Base-by-base conservation (phyloP, 2,329 filamentous ascomycete genomes). In the Camptophora hylomeconis region DNA sequence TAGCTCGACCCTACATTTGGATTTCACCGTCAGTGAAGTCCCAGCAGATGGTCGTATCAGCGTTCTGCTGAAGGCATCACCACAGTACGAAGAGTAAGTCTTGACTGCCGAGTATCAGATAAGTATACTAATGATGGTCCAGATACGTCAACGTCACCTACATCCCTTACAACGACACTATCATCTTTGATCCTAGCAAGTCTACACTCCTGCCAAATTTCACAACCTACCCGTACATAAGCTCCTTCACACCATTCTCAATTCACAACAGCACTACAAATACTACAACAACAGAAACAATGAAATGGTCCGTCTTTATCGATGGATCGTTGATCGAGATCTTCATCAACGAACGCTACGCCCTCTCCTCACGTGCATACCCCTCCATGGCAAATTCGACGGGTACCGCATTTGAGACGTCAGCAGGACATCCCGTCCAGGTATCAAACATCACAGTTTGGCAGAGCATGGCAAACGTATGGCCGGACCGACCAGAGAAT, bases 291-390 rank as follows among this genome's bases (percentile, higher is more conserved):
- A 12, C 12, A 10, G 25, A 28, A 17, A 10, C 23, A 4, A 32
- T 33, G 25, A 23, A n/a, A 5, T n/a, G 28, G 7, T 20, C 15
- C 6, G 17, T 33, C 0, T 57, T 56, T 39, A 53, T 54, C 24
- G 59, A 63, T 31, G 46, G 37, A 11, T 56, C 52, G 17, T 54
- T 60, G 5, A 38, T 63, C 3, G 60, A 63, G 35, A 49, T 63
- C 1, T 63, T 61, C 32, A 51, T 60, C 4, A 62, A 63, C 33
- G 52, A 50, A 6, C 46, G 60, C 5, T 58, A 52, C 8, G 54
- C 50, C 3, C 50, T 63, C 7, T 51, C 52, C 1, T 57, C 57
- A 2, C 42, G 50, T 2, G 41, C 56, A 2, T 58, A 56, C 32
- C 37, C 39, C 12, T n/a, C 5, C 11, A 3, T 24, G 4, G 14